Percentiles rank a stretch among this genome's conserved stretches.
Evolutionary conservation across 2,329 filamentous ascomycete genomes (phyloP).

Genomic region (Trichoderma simmonsii): DNA sequence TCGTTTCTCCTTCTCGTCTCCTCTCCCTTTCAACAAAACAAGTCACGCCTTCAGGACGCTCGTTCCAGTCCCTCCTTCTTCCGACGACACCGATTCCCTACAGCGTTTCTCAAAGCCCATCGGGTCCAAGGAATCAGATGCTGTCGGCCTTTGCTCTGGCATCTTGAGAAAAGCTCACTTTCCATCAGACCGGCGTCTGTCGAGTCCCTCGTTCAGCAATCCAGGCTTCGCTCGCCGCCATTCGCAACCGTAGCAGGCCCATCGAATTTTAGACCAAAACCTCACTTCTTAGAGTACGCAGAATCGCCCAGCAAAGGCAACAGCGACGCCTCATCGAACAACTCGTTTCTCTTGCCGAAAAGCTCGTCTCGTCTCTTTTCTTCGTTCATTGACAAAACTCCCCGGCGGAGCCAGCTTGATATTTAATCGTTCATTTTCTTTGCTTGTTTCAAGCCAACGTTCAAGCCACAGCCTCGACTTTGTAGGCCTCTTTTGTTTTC

Average conservation of each 20-base stretch:
- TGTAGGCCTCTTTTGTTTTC: background rate
- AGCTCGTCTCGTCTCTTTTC: background rate
- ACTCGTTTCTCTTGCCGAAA: background rate
- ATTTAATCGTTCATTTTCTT: constrained; percentile 8
- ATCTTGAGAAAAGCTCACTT: constrained; percentile 14
- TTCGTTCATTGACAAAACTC: constrained; percentile 12
- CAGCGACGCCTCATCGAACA: background rate
- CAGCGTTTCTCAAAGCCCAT: constrained; percentile 19
- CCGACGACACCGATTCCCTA: constrained; percentile 18
- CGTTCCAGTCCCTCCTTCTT: constrained; percentile 42
- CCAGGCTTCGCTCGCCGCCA: background rate
- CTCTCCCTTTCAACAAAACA: constrained; percentile 41
- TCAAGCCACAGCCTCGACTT: constrained; percentile 6
- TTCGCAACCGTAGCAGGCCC: constrained; percentile 6
- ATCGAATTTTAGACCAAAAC: background rate
- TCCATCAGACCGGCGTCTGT: constrained; percentile 12
- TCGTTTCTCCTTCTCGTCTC: constrained; percentile 17
- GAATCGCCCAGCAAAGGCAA: background rate
- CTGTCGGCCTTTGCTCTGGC: constrained; percentile 14
- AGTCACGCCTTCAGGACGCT: constrained; percentile 37
- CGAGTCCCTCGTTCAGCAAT: constrained; percentile 16
- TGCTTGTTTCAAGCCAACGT: constrained; percentile 7
- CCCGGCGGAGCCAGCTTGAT: constrained; percentile 17
- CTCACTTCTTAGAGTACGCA: constrained; percentile 9
- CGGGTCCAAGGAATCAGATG: constrained; percentile 18